phyloP scores from a whole-genome alignment of 805 yeast species.

The Pichia occidentalis region DNA sequence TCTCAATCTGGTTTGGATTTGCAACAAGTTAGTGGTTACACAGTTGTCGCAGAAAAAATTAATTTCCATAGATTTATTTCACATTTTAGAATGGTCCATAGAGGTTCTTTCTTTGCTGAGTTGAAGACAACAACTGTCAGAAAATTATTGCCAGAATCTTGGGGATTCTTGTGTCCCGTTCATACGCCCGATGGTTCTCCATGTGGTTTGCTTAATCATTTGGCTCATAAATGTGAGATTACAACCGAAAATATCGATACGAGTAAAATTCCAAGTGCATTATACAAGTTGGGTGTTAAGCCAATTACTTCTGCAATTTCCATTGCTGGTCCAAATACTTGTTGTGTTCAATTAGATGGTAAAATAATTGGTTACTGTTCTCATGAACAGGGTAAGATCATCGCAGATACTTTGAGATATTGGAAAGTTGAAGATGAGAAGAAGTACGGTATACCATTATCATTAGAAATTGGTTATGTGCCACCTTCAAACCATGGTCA shows the following conservation, averaged over 20 bases:
- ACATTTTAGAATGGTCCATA: slow-evolving; percentile 99
- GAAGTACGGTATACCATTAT: slow-evolving; percentile 65
- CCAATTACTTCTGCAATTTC: slow-evolving; percentile 66
- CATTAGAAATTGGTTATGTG: slow-evolving; percentile 88
- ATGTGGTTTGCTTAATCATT: slow-evolving; percentile 94
- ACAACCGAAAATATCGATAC: slow-evolving; percentile 75
- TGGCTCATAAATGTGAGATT: slow-evolving; percentile 89
- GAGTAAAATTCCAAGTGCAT: slow-evolving; percentile 56
- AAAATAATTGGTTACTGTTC: slow-evolving; percentile 89
- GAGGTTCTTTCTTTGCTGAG: slow-evolving; percentile 99
- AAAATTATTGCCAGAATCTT: slow-evolving; percentile 91
- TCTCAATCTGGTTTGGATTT: slow-evolving; percentile 96
- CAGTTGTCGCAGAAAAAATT: slow-evolving; percentile 97
- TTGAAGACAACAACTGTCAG: slow-evolving; percentile 96
- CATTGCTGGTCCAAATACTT: slow-evolving; percentile 74
- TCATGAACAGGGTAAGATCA: slow-evolving; percentile 76
- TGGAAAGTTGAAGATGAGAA: slow-evolving; percentile 79
- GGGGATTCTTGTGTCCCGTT: slow-evolving; percentile 99
- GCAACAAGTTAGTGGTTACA: slow-evolving; percentile 96
- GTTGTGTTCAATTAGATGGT: slow-evolving; percentile 94
- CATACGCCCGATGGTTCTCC: slow-evolving; percentile 99
- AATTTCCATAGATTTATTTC: slow-evolving; percentile 94
- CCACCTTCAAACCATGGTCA: slow-evolving; percentile 96
- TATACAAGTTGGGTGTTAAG: slow-evolving; percentile 70
- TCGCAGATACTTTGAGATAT: slow-evolving; percentile 84